Percentiles rank a stretch among this genome's conserved stretches.
phyloP scores from a whole-genome alignment of 2,329 filamentous ascomycete species.

The Epicoccum nigrum region DNA sequence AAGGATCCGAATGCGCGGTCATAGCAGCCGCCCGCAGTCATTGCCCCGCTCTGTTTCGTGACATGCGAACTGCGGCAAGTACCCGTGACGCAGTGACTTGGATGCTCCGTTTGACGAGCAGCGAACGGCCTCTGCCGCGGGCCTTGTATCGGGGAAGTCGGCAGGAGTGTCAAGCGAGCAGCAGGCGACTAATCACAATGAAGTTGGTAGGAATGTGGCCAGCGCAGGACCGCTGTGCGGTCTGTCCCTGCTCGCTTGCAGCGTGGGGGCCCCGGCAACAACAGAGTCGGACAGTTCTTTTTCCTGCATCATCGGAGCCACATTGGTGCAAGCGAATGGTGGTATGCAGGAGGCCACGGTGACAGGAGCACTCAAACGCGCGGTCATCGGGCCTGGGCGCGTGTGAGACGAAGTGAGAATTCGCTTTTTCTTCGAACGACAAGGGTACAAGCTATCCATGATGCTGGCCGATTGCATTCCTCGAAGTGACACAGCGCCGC shows the following conservation, averaged over 20 bases:
- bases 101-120: slow-evolving; percentile 18
- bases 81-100: slow-evolving; percentile 28
- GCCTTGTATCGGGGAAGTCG: slow-evolving; percentile 39
- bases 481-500: slow-evolving; percentile 31
- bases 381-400: slow-evolving; percentile 25
- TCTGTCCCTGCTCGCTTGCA: slow-evolving; percentile 32
- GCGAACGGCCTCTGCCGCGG: slow-evolving; percentile 2
- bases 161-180: slow-evolving; percentile 35
- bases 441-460: slow-evolving; percentile 24
- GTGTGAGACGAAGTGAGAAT: slow-evolving; percentile 31
- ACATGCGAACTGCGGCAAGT: slow-evolving; percentile 22
- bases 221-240: slow-evolving; percentile 13
- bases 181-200: slow-evolving; percentile 21
- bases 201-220: slow-evolving; percentile 8
- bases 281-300: slow-evolving; percentile 35
- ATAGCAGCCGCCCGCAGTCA: slow-evolving; percentile 32
- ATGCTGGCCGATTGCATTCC: slow-evolving; percentile 30
- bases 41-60: slow-evolving; percentile 27
- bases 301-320: slow-evolving; percentile 38
- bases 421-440: slow-evolving; percentile 29
- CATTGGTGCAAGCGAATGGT: slow-evolving; percentile 38
- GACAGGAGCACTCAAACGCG: slow-evolving; percentile 37
- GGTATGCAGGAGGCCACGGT: slow-evolving; percentile 32
- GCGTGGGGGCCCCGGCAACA: slow-evolving; percentile 32
- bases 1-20: slow-evolving; percentile 39